These are phyloP conservation scores for Trametes versicolor DNA, from an alignment of 1,284 basidiomycete species.

Conservation along the genomic window DNA sequence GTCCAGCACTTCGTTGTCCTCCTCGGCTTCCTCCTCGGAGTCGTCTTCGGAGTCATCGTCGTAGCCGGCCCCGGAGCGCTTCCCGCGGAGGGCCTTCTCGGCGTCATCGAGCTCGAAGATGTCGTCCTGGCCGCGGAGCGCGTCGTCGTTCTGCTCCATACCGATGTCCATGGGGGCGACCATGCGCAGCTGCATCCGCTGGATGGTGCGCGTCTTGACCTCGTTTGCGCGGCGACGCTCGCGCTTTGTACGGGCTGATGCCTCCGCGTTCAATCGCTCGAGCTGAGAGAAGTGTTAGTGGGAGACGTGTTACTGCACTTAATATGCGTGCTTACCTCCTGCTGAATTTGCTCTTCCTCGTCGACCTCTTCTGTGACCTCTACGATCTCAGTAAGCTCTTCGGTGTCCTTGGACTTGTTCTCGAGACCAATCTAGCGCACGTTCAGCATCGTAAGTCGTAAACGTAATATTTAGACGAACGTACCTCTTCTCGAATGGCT, in stretches of 20 bases:
- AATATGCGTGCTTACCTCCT: constrained; percentile 68
- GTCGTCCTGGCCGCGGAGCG: constrained; percentile 82
- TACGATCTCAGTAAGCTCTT: constrained; percentile 81
- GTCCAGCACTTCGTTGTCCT: constrained; percentile 63
- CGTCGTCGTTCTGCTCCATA: constrained; percentile 83
- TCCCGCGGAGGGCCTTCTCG: constrained; percentile 51
- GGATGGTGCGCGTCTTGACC: constrained; percentile 86
- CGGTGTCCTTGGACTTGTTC: constrained; percentile 73
- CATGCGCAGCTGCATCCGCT: constrained; percentile 98
- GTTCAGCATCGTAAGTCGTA: not conserved
- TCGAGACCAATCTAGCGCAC: constrained; percentile 79
- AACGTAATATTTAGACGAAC: constrained; percentile 31
- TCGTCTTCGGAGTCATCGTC: constrained; percentile 62
- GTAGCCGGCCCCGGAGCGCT: constrained; percentile 55
- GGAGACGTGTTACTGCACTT: not conserved
- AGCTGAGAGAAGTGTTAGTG: constrained; percentile 59
- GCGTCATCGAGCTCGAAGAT: constrained; percentile 85
- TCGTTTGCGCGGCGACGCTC: constrained; percentile 92
- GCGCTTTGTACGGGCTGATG: constrained; percentile 78
- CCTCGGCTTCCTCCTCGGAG: constrained; percentile 49
- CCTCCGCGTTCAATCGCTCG: constrained; percentile 85
- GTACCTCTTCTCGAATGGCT: constrained; percentile 84
- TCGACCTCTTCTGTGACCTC: constrained; percentile 82
- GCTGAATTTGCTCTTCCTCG: constrained; percentile 88
- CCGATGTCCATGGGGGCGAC: constrained; percentile 96